Percentiles rank a stretch among this genome's conserved stretches.
phyloP scores from a whole-genome alignment of 495 filamentous ascomycete genomes.

The Penicillium cinerascens region DNA sequence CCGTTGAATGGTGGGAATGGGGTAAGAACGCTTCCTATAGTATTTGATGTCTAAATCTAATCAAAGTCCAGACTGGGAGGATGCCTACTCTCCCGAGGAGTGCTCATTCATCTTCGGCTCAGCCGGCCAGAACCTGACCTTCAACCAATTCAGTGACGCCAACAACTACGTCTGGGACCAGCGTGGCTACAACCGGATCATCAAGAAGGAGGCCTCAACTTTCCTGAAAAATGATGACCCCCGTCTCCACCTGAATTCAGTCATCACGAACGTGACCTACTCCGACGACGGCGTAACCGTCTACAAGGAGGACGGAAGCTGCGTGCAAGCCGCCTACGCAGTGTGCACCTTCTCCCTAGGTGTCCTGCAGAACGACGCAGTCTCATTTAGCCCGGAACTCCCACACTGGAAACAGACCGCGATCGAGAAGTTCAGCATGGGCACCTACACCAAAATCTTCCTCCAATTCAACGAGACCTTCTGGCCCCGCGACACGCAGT shows the following conservation, averaged over 20 bases:
- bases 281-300: slow-evolving; percentile 52
- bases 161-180: slow-evolving; percentile 69
- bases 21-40: slow-evolving; percentile 19
- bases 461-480: slow-evolving; percentile 68
- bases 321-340: slow-evolving; percentile 58
- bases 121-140: slow-evolving; percentile 45
- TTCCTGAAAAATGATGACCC: slow-evolving; percentile 56
- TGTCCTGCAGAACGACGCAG: slow-evolving; percentile 61
- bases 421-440: slow-evolving; percentile 67
- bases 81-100: slow-evolving; percentile 45
- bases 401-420: slow-evolving; percentile 65
- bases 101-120: slow-evolving; percentile 44
- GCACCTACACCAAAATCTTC: slow-evolving; percentile 78
- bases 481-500: slow-evolving; percentile 65
- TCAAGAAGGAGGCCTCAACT: slow-evolving; percentile 57
- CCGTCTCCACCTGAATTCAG: slow-evolving; percentile 56
- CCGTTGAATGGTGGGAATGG: slow-evolving; percentile 63
- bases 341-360: slow-evolving; percentile 63
- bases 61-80: slow-evolving; percentile 50
- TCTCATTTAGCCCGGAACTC: slow-evolving; percentile 58
- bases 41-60: slow-evolving; percentile 16
- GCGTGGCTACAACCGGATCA: slow-evolving; percentile 61
- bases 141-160: slow-evolving; percentile 49
- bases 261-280: slow-evolving; percentile 58
- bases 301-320: slow-evolving; percentile 52